Conservation (phyloP, 2,329 filamentous ascomycete species). For the Fusarium sp. region DNA sequence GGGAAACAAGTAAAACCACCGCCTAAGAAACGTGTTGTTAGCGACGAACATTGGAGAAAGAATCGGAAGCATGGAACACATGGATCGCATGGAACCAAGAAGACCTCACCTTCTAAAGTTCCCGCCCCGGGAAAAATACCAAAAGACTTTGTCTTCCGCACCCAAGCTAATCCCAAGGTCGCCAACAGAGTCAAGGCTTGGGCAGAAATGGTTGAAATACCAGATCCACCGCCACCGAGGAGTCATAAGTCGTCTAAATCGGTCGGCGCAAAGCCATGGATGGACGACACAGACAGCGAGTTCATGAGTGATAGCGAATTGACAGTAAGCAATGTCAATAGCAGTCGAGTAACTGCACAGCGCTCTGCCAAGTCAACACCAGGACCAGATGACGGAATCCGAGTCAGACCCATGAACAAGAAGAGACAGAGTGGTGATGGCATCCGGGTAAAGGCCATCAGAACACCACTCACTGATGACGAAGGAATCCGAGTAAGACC, state of each 20-base stretch:
- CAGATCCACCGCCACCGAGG: slow-evolving; percentile 54
- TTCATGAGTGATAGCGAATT: slow-evolving; percentile 48
- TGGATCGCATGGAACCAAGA: slow-evolving; percentile 61
- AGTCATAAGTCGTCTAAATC: slow-evolving; percentile 55
- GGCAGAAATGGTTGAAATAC: slow-evolving; percentile 66
- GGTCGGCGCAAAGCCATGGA: slow-evolving; percentile 44
- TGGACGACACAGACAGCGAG: slow-evolving; percentile 46
- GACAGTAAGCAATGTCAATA: slow-evolving; percentile 46
- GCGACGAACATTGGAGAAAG: slow-evolving; percentile 89
- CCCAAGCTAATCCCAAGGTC: slow-evolving; percentile 65
- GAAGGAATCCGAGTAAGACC: slow-evolving; percentile 51
- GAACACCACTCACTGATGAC: slow-evolving; percentile 40
- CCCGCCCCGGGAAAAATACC: slow-evolving; percentile 57
- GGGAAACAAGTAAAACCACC: slow-evolving; percentile 59
- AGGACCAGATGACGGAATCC: slow-evolving; percentile 57
- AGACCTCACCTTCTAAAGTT: slow-evolving; percentile 52
- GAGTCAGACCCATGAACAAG: slow-evolving; percentile 55
- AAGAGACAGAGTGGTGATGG: slow-evolving; percentile 51
- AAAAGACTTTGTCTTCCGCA: slow-evolving; percentile 67
- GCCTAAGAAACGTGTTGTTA: slow-evolving; percentile 92
- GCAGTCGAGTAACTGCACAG: slow-evolving; percentile 35
- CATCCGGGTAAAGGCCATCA: slow-evolving; percentile 49
- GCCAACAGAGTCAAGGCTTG: slow-evolving; percentile 72
- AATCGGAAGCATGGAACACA: slow-evolving; percentile 63
- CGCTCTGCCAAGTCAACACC: slow-evolving; percentile 43